Evolutionary conservation across 2,329 filamentous ascomycete species (phyloP).

Genomic region (Hypoxylon sp.): DNA sequence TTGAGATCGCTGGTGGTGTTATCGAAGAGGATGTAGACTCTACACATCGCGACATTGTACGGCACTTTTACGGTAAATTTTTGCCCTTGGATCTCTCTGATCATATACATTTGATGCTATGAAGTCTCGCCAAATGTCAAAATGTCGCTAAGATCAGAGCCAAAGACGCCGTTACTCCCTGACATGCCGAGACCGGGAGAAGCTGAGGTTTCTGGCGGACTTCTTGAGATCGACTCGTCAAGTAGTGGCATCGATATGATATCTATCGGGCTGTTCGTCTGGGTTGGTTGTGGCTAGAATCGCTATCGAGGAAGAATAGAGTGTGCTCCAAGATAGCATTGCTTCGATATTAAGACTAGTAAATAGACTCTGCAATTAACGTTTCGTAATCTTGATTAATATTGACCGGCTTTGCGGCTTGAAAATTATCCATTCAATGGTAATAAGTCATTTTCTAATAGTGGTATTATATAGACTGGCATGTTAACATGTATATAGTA

Average conservation of each 20-base stretch:
- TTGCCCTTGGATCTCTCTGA: background rate
- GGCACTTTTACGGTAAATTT: background rate
- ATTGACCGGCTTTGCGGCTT: too few relatives aligned
- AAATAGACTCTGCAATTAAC: too few relatives aligned
- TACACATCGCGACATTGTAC: background rate
- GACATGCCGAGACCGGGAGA: background rate
- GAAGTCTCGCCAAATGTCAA: background rate
- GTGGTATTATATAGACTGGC: too few relatives aligned
- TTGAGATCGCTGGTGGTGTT: background rate
- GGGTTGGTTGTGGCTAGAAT: background rate
- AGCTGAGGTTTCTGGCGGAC: background rate
- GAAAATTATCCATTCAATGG: too few relatives aligned
- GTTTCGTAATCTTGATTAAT: too few relatives aligned
- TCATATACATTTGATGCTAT: background rate
- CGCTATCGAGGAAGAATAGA: background rate
- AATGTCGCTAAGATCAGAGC: background rate
- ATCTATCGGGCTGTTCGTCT: background rate
- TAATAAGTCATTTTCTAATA: too few relatives aligned
- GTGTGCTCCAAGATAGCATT: background rate
- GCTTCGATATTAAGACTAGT: background rate
- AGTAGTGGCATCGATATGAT: background rate
- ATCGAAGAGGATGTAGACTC: background rate
- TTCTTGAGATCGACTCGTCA: background rate
- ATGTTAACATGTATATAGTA: too few relatives aligned
- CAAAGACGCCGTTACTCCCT: background rate